Base-by-base conservation (phyloP, 2,329 filamentous ascomycete species). In the Juglanconis juglandina region DNA sequence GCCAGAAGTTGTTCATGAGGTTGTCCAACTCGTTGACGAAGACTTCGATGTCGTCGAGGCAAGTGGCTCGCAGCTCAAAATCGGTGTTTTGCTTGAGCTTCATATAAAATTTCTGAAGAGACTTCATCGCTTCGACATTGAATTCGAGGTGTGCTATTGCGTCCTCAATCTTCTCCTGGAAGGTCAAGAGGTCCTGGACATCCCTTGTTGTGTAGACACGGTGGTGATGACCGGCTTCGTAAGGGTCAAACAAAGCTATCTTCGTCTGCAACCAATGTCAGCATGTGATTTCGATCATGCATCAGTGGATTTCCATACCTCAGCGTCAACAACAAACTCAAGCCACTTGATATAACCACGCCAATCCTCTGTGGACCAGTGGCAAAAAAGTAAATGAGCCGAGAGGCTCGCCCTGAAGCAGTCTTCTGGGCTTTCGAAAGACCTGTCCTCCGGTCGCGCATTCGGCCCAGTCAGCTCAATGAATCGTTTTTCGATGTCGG, bases 341-440 rank as follows among this genome's bases (percentile, higher is more conserved):
- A 79, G 66, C 69, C 69, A 75, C 11, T 68, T 63, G 24, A 79
- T 70, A 60, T 77, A 77, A 65, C 70, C 70, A 32, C 75, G 69
- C 76, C 76, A 79, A 17, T 75, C 70, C 59, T 76, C 73, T 0
- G 65, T 70, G 5, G 74, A 70, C 76, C 77, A 79, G 34, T 75
- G 67, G 49, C 71, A 75, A 53, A 69, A 72, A 35, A 78, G 58
- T 1, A 76, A 54, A 62, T 78, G 76, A 5, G 69, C 68, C 5
- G 69, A 65, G 4, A 78, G 65, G 51, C 68, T 75, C 2, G 74
- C 70, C 30, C 67, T 63, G 39, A 79, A 74, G 55, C 72, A 73
- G 9, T 73, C 65, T n/a, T 67, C 67, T 1, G 67, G 67, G 1
- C 65, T 71, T 1, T 54, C 55, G 56, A 75, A 78, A 5, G 65